Evolutionary conservation across 768 basidiomycete genomes (phyloP).

Genomic region (Kwoniella pini): DNA sequence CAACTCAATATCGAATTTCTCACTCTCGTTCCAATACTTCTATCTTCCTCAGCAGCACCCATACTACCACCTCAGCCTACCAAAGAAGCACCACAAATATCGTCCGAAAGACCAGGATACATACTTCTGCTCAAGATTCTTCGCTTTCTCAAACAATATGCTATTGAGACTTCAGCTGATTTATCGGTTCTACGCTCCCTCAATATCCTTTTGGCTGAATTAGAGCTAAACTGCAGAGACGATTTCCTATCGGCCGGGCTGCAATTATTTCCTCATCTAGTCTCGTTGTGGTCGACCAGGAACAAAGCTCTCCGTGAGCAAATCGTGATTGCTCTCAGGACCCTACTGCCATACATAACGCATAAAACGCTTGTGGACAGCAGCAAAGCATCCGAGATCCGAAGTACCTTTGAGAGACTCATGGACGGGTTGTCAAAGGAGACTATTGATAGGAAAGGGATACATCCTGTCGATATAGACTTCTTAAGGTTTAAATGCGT

Average conservation of each 20-base stretch:
- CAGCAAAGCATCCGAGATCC: conserved; percentile 9
- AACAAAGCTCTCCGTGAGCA: conserved; percentile 74
- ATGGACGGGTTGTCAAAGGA: conserved; percentile 65
- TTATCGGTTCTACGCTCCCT: conserved; percentile 71
- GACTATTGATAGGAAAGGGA: conserved; percentile 65
- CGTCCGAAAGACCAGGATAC: conserved; percentile 26
- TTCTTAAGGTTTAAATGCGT: conserved; percentile 61
- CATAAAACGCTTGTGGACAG: conserved; percentile 32
- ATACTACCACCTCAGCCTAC: conserved; percentile 59
- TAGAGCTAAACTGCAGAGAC: conserved; percentile 72
- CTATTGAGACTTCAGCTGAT: conserved; percentile 74
- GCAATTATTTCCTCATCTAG: conserved; percentile 65
- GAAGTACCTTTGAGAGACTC: conserved; percentile 51
- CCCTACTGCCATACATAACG: conserved; percentile 71
- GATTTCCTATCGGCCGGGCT: conserved; percentile 66
- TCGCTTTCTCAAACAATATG: conserved; percentile 68
- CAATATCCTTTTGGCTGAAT: conserved; percentile 68
- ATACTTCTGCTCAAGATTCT: conserved; percentile 64
- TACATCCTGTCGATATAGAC: conserved; percentile 68
- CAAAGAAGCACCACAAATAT: conserved; percentile 10
- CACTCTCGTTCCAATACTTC: conserved; percentile 55
- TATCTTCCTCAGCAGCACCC: conserved; percentile 64
- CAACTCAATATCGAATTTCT: conserved; percentile 72
- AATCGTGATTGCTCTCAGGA: conserved; percentile 70
- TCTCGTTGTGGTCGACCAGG: conserved; percentile 77